These are phyloP conservation scores for Pyrus bretschneideri DNA, from an alignment of 306 rosid species.

Conservation along the genomic window DNA sequence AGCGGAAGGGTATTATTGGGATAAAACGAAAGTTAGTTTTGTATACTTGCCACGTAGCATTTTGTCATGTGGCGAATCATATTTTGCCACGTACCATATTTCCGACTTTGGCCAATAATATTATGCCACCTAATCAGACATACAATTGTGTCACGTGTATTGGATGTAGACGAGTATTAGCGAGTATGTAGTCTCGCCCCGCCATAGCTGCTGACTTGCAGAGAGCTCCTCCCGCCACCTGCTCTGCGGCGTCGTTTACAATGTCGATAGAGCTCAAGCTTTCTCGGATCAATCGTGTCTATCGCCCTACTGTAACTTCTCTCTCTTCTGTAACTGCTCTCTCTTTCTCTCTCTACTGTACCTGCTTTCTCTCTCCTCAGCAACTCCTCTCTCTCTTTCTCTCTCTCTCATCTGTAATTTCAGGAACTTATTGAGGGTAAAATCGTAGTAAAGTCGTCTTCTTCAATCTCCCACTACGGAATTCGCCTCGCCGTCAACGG, in stretches of 20 bases:
- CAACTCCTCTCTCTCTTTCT: neutral
- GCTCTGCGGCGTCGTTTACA: conserved; percentile 1
- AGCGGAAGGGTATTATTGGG: neutral
- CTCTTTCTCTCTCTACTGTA: conserved; percentile 84
- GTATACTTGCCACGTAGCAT: conserved; percentile 2
- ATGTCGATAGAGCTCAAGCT: conserved; percentile 79
- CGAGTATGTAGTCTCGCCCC: neutral
- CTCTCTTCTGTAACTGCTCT: neutral
- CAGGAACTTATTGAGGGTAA: conserved; percentile 80
- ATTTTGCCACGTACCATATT: neutral
- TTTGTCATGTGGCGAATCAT: neutral
- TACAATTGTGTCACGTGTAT: neutral
- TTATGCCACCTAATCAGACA: neutral
- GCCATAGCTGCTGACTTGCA: neutral
- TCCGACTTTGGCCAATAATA: neutral
- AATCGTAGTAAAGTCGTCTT: conserved; percentile 47
- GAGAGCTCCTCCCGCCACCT: neutral
- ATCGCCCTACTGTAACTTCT: conserved; percentile 64
- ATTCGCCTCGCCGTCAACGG: conserved; percentile 65
- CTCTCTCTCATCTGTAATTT: conserved; percentile 4
- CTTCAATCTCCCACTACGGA: conserved; percentile 74
- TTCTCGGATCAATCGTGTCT: conserved; percentile 63
- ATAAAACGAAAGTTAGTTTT: neutral
- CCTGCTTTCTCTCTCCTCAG: neutral
- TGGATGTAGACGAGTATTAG: neutral